Percentiles rank a stretch among this genome's conserved stretches.
phyloP scores from a whole-genome alignment of 345 rosid species.

The Physaria fendleri region DNA sequence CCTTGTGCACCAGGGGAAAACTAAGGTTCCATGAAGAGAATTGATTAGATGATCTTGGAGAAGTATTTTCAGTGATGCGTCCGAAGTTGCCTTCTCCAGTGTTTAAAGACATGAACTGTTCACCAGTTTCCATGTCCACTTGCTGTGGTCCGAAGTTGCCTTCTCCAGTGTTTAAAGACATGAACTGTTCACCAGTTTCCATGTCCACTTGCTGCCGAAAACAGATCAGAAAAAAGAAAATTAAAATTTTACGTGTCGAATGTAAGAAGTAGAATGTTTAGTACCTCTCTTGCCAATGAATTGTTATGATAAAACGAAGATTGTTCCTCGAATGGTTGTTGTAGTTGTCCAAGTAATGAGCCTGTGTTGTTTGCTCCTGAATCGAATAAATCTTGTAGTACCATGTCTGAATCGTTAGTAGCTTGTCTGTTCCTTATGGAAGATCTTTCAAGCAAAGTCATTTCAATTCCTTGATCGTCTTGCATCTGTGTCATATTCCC shows the following conservation, averaged over 20 bases:
- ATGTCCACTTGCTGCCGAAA: slow-evolving; percentile 43
- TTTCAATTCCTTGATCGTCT: slow-evolving; percentile 57
- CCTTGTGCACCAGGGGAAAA: slow-evolving; percentile 33
- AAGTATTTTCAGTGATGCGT: slow-evolving; percentile 34
- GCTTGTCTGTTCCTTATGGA: slow-evolving; percentile 50
- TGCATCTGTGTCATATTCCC: slow-evolving; percentile 41
- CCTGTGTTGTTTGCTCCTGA: slow-evolving; percentile 54
- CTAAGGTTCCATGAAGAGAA: slow-evolving; percentile 56
- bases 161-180: slow-evolving; percentile 48
- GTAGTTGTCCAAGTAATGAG: slow-evolving; percentile 59
- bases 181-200: slow-evolving; percentile 45
- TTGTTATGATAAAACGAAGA: slow-evolving; percentile 49
- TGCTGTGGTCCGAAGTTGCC: too few species aligned
- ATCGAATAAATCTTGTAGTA: slow-evolving; percentile 71
- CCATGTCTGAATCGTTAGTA: slow-evolving; percentile 64
- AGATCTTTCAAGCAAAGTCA: slow-evolving; percentile 56
- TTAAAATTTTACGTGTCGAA: neutral
- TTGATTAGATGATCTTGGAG: slow-evolving; percentile 38
- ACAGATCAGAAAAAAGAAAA: neutral
- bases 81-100: slow-evolving; percentile 47
- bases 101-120: slow-evolving; percentile 44
- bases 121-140: slow-evolving; percentile 43
- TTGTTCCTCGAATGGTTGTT: slow-evolving; percentile 48
- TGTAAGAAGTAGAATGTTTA: neutral
- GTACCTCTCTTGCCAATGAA: slow-evolving; percentile 61